phyloP scores from a whole-genome alignment of 768 basidiomycete genomes.

The Mycena polygramma region DNA sequence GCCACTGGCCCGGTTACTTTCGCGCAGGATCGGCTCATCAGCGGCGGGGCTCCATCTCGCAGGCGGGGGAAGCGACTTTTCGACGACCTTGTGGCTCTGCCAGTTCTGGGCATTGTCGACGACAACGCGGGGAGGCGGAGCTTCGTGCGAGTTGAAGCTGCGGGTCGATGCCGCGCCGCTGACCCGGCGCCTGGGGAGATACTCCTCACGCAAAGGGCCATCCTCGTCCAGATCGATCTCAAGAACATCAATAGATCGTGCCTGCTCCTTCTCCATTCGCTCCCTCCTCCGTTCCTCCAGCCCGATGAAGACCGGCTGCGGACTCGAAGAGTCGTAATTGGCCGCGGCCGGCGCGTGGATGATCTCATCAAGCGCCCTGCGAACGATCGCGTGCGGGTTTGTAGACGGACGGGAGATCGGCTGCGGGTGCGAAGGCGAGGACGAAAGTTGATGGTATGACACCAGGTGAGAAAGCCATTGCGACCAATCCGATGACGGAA shows the following conservation, averaged over 20 bases:
- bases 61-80: slow-evolving; percentile 72
- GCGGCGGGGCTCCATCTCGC: slow-evolving; percentile 86
- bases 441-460: slow-evolving; percentile 73
- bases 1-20: slow-evolving; percentile 62
- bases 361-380: slow-evolving; percentile 78
- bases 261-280: slow-evolving; percentile 59
- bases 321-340: slow-evolving; percentile 48
- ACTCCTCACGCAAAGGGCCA: slow-evolving; percentile 85
- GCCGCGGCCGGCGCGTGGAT: slow-evolving; percentile 61
- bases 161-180: slow-evolving; percentile 50
- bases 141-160: slow-evolving; percentile 36
- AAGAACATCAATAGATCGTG: slow-evolving; percentile 60
- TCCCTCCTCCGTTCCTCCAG: slow-evolving; percentile 74
- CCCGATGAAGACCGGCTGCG: slow-evolving; percentile 80
- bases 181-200: slow-evolving; percentile 77
- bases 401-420: slow-evolving; percentile 84
- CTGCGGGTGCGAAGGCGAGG: slow-evolving; percentile 72
- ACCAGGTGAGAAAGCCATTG: slow-evolving; percentile 78
- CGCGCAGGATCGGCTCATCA: slow-evolving; percentile 79
- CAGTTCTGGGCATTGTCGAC: slow-evolving; percentile 39
- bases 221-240: slow-evolving; percentile 89
- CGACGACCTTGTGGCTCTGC: slow-evolving; percentile 37
- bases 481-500: slow-evolving; percentile 74
- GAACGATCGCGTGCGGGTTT: slow-evolving; percentile 77
- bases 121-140: slow-evolving; percentile 26